A percentile compares a stretch with the other conserved stretches of the same genome.
phyloP scores from a whole-genome alignment of 2,329 filamentous ascomycete species.

The Atkinsonella hypoxylon region DNA sequence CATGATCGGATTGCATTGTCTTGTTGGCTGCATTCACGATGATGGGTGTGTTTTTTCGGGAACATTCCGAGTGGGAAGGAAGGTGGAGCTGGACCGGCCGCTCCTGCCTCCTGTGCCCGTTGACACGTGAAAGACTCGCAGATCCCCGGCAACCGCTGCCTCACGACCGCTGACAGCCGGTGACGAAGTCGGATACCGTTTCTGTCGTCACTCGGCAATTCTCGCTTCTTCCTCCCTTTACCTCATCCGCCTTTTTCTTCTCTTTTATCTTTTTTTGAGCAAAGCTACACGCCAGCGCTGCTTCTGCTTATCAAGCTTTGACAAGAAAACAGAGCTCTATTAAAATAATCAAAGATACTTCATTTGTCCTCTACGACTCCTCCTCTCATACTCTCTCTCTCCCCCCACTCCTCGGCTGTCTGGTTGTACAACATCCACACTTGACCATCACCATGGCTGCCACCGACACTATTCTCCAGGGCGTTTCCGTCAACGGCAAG shows the following conservation, averaged over 20 bases:
- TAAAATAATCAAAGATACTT: not conserved
- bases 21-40: no score
- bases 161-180: not conserved
- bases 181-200: conserved; percentile 6
- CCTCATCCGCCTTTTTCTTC: not conserved
- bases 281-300: not conserved
- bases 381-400: conserved; percentile 2
- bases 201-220: conserved; percentile 1
- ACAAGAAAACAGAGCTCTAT: not conserved
- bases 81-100: not conserved
- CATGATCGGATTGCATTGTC: no score
- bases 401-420: not conserved
- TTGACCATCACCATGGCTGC: conserved; percentile 42
- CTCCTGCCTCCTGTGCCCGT: conserved; percentile 3
- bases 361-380: no score
- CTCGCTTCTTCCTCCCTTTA: conserved; percentile 1
- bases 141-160: not conserved
- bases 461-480: conserved; percentile 69
- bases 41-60: no score
- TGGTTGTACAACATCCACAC: conserved; percentile 4
- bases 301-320: not conserved
- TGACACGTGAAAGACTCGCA: conserved; percentile 23
- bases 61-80: not conserved
- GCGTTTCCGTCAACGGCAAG: conserved; percentile 73
- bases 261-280: not conserved